Evolutionary conservation across 306 rosid genomes (phyloP).

Genomic region (Dicorynia guianensis): DNA sequence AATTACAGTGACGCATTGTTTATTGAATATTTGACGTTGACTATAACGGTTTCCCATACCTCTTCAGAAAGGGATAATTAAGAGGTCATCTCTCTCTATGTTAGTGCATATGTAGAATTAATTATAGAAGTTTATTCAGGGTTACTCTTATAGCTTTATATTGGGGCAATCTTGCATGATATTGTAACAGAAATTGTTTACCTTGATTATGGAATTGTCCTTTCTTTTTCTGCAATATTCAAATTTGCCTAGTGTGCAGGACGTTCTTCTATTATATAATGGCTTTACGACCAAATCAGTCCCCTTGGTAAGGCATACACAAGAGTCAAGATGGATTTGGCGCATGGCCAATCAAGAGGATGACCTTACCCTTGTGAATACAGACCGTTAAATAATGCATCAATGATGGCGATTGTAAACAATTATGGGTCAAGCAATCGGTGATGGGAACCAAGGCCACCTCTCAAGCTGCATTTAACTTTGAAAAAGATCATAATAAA

Average conservation of each 20-base stretch:
- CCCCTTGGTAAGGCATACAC: background rate
- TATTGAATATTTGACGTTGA: background rate
- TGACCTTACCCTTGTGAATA: slow-evolving; percentile 10
- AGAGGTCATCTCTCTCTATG: background rate
- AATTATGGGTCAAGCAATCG: slow-evolving; percentile 27
- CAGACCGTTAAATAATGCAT: slow-evolving; percentile 1
- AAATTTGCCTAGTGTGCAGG: background rate
- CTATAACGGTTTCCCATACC: background rate
- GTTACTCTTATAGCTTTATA: background rate
- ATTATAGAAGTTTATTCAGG: background rate
- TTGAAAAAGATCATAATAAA: slow-evolving; percentile 21
- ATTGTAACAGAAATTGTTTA: background rate
- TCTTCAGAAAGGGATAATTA: background rate
- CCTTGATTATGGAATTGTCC: background rate
- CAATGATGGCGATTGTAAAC: background rate
- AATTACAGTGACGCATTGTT: background rate
- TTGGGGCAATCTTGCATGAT: background rate
- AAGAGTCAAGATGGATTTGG: slow-evolving; percentile 37
- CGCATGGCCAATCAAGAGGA: slow-evolving; percentile 28
- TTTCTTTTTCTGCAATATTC: background rate
- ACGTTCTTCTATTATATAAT: background rate
- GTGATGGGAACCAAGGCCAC: slow-evolving; percentile 28
- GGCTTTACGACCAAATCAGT: background rate
- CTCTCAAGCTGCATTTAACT: slow-evolving; percentile 6
- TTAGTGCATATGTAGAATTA: background rate